These are phyloP conservation scores for Gossypium raimondii DNA, from an alignment of 345 rosid species.

Conservation along the genomic window DNA sequence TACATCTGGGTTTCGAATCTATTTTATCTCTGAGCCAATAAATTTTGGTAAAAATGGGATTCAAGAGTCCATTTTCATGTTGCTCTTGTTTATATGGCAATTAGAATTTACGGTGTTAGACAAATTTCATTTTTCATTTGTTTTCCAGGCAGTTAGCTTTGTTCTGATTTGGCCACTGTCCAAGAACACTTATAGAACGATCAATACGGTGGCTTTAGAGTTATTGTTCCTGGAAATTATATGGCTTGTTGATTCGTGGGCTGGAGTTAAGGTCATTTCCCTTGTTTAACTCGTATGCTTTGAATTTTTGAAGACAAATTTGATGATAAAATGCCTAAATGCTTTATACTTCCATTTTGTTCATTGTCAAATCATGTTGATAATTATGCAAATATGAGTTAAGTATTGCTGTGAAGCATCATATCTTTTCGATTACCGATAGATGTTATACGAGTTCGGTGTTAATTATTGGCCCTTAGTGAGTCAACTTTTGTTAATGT, in stretches of 20 bases:
- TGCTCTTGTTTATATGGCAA: background rate
- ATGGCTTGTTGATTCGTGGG: conserved; percentile 98
- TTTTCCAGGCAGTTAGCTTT: conserved; percentile 64
- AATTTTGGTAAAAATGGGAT: background rate
- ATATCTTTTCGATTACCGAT: background rate
- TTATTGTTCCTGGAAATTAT: conserved; percentile 83
- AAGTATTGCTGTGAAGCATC: background rate
- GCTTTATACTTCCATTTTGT: background rate
- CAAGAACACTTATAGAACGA: conserved; percentile 61
- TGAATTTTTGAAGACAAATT: background rate
- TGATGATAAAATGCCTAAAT: background rate
- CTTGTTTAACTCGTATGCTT: background rate
- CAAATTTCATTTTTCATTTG: conserved; percentile 16
- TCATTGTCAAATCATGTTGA: background rate
- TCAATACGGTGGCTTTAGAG: conserved; percentile 67
- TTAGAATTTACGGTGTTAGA: background rate
- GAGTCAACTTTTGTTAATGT: background rate
- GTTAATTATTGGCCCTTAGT: background rate
- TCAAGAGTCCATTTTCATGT: background rate
- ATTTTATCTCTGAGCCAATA: background rate
- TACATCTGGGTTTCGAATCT: background rate
- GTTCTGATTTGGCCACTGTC: conserved; percentile 69
- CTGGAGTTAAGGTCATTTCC: conserved; percentile 60
- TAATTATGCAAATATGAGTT: conserved; percentile 5
- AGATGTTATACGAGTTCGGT: background rate